Evolutionary conservation across 2,329 filamentous ascomycete genomes (phyloP).

Genomic region (Chaetomiaceae sp.): DNA sequence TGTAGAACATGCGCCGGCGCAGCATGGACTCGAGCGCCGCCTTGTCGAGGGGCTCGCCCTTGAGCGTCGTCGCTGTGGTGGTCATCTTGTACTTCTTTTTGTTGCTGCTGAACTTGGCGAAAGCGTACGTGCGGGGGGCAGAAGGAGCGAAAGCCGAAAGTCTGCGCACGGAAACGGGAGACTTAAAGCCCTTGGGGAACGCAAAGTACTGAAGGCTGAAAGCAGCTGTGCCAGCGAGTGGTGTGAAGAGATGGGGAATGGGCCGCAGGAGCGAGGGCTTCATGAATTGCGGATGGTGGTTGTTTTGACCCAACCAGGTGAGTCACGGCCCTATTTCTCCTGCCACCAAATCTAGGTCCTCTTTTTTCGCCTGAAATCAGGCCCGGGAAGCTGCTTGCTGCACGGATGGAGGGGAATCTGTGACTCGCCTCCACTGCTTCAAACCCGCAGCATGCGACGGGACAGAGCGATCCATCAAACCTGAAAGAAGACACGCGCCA

Average conservation of each 20-base stretch:
- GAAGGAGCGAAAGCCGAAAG: conserved; percentile 17
- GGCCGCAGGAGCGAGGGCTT: conserved; percentile 21
- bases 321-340: conserved; percentile 22
- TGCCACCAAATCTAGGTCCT: conserved; percentile 8
- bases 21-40: conserved; percentile 76
- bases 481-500: background rate
- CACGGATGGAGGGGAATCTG: conserved; percentile 14
- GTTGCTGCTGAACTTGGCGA: conserved; percentile 16
- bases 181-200: conserved; percentile 9
- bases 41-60: conserved; percentile 85
- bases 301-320: conserved; percentile 21
- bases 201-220: conserved; percentile 15
- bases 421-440: conserved; percentile 8
- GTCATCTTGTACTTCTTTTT: conserved; percentile 37
- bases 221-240: conserved; percentile 22
- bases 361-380: conserved; percentile 17
- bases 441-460: background rate
- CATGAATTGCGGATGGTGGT: conserved; percentile 22
- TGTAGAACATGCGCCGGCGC: conserved; percentile 86
- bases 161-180: conserved; percentile 7
- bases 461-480: no score
- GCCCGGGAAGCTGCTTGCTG: conserved; percentile 14
- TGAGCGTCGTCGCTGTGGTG: conserved; percentile 64
- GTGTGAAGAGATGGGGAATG: conserved; percentile 18
- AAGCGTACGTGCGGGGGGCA: conserved; percentile 19